A percentile compares a stretch with the other conserved stretches of the same genome.
These are phyloP conservation scores for Atkinsonella texensis DNA, from an alignment of 2,329 filamentous ascomycete genomes.

Conservation along the genomic window DNA sequence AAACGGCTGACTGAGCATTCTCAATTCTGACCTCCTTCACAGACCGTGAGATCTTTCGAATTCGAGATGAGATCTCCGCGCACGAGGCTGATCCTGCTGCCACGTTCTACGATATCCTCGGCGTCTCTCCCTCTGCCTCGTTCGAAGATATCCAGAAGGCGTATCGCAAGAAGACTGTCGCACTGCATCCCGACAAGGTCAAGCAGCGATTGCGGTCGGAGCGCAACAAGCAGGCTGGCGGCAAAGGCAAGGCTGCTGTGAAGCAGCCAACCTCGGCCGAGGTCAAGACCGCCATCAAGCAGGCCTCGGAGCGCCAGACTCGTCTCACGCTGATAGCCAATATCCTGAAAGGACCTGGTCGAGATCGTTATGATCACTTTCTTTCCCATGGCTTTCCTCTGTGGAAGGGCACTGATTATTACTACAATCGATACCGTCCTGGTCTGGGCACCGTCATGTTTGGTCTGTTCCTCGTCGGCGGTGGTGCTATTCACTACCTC, in stretches of 20 bases:
- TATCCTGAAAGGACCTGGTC: conserved; percentile 67
- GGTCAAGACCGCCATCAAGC: conserved; percentile 66
- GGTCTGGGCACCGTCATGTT: conserved; percentile 75
- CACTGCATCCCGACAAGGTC: conserved; percentile 91
- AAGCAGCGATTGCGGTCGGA: conserved; percentile 69
- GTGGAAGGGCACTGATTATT: conserved; percentile 97
- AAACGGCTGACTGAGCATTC: background rate
- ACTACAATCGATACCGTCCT: conserved; percentile 88
- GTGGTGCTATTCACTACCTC: conserved; percentile 78
- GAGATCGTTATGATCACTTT: conserved; percentile 92
- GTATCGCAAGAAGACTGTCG: conserved; percentile 76
- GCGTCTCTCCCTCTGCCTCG: conserved; percentile 57
- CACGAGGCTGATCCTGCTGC: conserved; percentile 66
- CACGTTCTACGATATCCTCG: conserved; percentile 93
- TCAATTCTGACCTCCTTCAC: conserved; percentile 3
- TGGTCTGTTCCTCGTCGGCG: conserved; percentile 70
- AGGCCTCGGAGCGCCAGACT: conserved; percentile 71
- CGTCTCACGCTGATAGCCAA: conserved; percentile 75
- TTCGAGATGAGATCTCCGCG: conserved; percentile 73
- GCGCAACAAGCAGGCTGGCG: conserved; percentile 41
- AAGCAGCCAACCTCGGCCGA: conserved; percentile 64
- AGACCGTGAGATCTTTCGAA: conserved; percentile 97
- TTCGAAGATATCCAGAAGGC: conserved; percentile 88
- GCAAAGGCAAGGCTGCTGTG: conserved; percentile 42
- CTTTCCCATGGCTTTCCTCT: conserved; percentile 82